phyloP scores from a whole-genome alignment of 192 early-diverging fungal genomes.

The Chytriomyces sp. region DNA sequence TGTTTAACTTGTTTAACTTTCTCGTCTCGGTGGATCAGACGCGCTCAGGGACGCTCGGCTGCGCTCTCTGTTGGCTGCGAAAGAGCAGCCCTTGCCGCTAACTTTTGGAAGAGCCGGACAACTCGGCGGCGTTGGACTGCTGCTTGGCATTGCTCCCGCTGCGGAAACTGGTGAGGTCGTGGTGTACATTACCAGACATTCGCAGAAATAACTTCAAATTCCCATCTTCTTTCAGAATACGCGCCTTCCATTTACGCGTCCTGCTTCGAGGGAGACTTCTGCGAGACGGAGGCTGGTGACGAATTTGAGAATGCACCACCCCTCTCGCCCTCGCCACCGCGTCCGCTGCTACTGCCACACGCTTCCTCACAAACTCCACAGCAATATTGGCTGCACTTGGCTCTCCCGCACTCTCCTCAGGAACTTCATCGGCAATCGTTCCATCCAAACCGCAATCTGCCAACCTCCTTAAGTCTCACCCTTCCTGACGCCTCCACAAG shows the following conservation, averaged over 20 bases:
- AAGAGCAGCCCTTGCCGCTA: background rate
- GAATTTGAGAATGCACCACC: background rate
- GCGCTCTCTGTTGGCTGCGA: background rate
- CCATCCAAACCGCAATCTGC: background rate
- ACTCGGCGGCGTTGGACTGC: too few species aligned
- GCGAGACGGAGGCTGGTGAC: background rate
- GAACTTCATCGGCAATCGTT: background rate
- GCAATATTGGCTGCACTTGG: background rate
- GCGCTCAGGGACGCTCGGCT: background rate
- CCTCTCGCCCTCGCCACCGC: too few species aligned
- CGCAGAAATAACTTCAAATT: background rate
- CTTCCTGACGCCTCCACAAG: too few species aligned
- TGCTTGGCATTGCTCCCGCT: background rate
- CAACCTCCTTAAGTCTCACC: too few species aligned
- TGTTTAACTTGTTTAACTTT: background rate
- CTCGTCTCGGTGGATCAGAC: background rate
- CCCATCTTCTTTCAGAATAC: background rate
- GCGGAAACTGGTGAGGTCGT: background rate
- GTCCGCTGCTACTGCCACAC: too few species aligned
- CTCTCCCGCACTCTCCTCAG: background rate
- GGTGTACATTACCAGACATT: background rate
- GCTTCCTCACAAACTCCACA: background rate
- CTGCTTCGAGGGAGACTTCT: background rate
- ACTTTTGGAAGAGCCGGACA: background rate
- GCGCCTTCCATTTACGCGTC: background rate